These are phyloP conservation scores for Zhuliangozyma parablackwelliae DNA, from an alignment of 1,139 yeast genomes.

Conservation along the genomic window DNA sequence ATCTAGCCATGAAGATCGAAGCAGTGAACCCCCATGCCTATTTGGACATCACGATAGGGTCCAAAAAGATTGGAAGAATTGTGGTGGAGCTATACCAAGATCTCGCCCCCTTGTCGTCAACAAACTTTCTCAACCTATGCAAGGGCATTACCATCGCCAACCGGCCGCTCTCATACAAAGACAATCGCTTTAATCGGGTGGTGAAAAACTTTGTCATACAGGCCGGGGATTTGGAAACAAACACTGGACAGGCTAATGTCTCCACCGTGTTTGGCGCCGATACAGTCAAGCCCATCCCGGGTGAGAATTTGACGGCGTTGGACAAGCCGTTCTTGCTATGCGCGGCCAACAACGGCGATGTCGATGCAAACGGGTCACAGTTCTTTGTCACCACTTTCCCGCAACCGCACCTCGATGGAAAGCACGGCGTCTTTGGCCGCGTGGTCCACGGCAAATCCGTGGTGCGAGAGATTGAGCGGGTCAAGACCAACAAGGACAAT, in stretches of 20 bases:
- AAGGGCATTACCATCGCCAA: constrained; percentile 24
- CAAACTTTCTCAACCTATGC: constrained; percentile 50
- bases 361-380: constrained; percentile 62
- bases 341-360: constrained; percentile 65
- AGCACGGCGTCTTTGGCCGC: constrained; percentile 74
- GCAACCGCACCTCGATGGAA: constrained; percentile 68
- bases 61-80: constrained; percentile 51
- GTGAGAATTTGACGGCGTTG: constrained; percentile 53
- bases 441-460: constrained; percentile 65
- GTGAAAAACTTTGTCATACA: constrained; percentile 78
- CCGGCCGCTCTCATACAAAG: constrained; percentile 26
- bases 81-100: constrained; percentile 54
- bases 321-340: constrained; percentile 53
- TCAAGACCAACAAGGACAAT: constrained; percentile 37
- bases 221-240: constrained; percentile 63
- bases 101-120: constrained; percentile 56
- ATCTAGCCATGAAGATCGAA: constrained; percentile 29
- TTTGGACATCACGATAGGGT: constrained; percentile 55
- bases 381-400: constrained; percentile 74
- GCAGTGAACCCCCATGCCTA: constrained; percentile 36
- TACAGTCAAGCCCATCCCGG: constrained; percentile 40
- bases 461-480: constrained; percentile 58
- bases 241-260: constrained; percentile 36
- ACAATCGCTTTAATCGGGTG: constrained; percentile 60
- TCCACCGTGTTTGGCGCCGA: constrained; percentile 32